Evolutionary conservation across 768 basidiomycete genomes (phyloP).

Genomic region (Mycena maculata): DNA sequence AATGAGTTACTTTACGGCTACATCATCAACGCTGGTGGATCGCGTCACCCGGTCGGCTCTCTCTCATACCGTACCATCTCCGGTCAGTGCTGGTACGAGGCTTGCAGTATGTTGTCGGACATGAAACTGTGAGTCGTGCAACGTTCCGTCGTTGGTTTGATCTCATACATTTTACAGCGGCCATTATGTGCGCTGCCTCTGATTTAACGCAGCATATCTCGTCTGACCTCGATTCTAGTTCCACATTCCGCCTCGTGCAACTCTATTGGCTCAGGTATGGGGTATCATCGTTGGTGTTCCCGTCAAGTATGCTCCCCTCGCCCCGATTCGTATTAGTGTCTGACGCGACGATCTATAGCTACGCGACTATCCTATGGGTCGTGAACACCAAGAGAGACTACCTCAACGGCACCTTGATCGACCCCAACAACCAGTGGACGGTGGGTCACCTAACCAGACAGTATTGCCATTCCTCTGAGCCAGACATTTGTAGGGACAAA

Average conservation of each 20-base stretch:
- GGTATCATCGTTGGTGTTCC: constrained; percentile 41
- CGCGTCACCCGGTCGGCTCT: constrained; percentile 39
- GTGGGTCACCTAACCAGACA: constrained; percentile 14
- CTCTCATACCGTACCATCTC: constrained; percentile 40
- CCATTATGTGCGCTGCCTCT: constrained; percentile 37
- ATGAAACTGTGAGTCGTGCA: constrained; percentile 40
- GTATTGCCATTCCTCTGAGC: background rate
- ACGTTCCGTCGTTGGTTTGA: background rate
- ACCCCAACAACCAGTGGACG: constrained; percentile 43
- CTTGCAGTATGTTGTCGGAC: constrained; percentile 40
- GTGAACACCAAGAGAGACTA: constrained; percentile 38
- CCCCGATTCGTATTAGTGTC: no score
- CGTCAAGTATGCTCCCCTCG: constrained; percentile 34
- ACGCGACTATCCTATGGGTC: constrained; percentile 37
- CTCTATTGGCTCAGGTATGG: constrained; percentile 39
- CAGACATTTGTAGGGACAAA: constrained; percentile 33
- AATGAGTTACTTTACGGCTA: constrained; percentile 43
- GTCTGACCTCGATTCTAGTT: no score
- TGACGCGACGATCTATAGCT: constrained; percentile 21
- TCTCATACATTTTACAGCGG: constrained; percentile 28
- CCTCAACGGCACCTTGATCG: constrained; percentile 32
- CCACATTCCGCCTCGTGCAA: constrained; percentile 40
- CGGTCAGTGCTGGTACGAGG: constrained; percentile 44
- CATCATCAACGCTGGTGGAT: constrained; percentile 39
- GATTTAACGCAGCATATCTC: no score